These are phyloP conservation scores for Pseudocercospora eumusae DNA, from an alignment of 2,329 filamentous ascomycete genomes.

Conservation along the genomic window DNA sequence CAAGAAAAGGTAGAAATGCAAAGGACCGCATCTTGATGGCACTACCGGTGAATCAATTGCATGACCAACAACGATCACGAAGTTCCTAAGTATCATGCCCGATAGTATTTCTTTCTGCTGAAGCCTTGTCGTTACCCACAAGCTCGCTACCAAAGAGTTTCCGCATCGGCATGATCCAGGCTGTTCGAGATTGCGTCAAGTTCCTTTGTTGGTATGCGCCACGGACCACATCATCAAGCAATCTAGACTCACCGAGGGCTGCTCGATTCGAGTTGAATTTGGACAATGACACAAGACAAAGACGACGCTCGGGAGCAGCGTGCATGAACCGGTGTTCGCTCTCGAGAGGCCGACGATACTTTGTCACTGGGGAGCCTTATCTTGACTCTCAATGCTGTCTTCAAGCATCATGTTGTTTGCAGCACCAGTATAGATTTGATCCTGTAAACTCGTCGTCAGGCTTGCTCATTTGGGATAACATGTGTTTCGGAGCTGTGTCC, in stretches of 20 bases:
- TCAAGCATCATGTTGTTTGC: not conserved
- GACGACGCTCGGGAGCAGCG: not conserved
- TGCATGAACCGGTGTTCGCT: constrained; percentile 1
- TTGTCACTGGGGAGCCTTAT: constrained; percentile 3
- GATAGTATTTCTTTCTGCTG: not conserved
- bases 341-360: not conserved
- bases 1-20: constrained; percentile 13
- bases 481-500: not conserved
- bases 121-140: not conserved
- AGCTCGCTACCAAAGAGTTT: not conserved
- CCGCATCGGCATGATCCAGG: constrained; percentile 8
- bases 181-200: constrained; percentile 8
- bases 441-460: not conserved
- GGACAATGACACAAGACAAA: constrained; percentile 7
- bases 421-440: not conserved
- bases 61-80: not conserved
- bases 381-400: not conserved
- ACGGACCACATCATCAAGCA: not conserved
- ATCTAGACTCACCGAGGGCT: constrained; percentile 2
- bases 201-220: constrained; percentile 9
- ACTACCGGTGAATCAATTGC: not conserved
- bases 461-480: not conserved
- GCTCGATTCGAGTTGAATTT: constrained; percentile 7
- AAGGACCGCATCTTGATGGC: constrained; percentile 5
- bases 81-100: constrained; percentile 7